Evolutionary conservation across 192 early-diverging fungal genomes (phyloP).

Genomic region (Podila epigama): DNA sequence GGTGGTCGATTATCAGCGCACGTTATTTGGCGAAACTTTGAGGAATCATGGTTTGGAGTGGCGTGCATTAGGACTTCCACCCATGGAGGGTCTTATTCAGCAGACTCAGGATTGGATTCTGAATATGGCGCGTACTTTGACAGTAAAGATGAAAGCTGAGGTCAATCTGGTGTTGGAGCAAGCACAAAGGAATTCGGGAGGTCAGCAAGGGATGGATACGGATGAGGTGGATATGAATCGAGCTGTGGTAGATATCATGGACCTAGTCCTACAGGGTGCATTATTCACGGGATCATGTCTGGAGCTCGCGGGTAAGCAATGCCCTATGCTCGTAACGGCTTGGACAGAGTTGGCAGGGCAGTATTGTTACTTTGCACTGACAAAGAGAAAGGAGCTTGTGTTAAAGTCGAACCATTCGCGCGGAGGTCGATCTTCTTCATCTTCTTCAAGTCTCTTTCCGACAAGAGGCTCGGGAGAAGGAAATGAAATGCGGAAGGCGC

Average conservation of each 20-base stretch:
- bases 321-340: conserved; percentile 26
- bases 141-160: conserved; percentile 30
- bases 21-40: conserved; percentile 36
- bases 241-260: conserved; percentile 22
- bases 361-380: conserved; percentile 21
- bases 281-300: conserved; percentile 33
- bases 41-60: conserved; percentile 32
- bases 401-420: neutral
- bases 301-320: conserved; percentile 23
- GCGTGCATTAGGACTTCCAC: conserved; percentile 31
- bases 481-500: neutral
- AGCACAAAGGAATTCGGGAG: neutral
- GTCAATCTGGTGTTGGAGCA: conserved; percentile 23
- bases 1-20: conserved; percentile 38
- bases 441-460: too few relatives aligned
- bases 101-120: conserved; percentile 40
- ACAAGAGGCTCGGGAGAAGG: too few relatives aligned
- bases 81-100: conserved; percentile 37
- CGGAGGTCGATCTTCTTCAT: too few relatives aligned
- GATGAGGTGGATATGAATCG: conserved; percentile 22
- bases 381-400: conserved; percentile 20
- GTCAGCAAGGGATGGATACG: conserved; percentile 11
- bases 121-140: conserved; percentile 33
- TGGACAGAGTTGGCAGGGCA: conserved; percentile 38
- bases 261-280: conserved; percentile 35